Evolutionary conservation across 805 yeast species (phyloP), one percentile per base, ranked within the genome.

Genomic region (Kluyveromyces wickerhamii): DNA sequence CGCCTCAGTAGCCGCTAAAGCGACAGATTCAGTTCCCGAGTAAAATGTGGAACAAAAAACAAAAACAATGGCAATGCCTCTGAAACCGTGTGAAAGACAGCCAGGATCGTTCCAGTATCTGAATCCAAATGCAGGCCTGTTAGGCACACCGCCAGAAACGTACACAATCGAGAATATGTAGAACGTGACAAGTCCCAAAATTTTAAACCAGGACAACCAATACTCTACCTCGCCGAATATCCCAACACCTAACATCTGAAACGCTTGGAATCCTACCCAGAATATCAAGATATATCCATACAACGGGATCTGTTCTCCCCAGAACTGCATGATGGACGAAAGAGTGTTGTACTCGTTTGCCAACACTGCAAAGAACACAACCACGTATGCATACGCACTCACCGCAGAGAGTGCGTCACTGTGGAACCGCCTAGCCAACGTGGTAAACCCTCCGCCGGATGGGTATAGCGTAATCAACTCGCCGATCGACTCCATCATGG

Each of bases 71-170:
- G 21, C 77, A 69, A 46, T 69, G 44, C 72, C 69, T 34, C 61
- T 64, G 16, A 35, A 21, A 16, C 49, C 55, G 26, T 43, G 38
- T 44, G 65, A 57, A 44, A 76, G 76, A 0, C 75, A 71, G 44
- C 75, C 75, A 9, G 76, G 75, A 39, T 58, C 36, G 21, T 60
- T 52, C 81, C 81, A 75, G 57, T 62, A 75, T 42, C 74, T 71
- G 65, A 74, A 75, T 7, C 81, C 81, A 26, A 67, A 57, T 39
- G 76, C 66, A 33, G 70, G 72, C 43, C 34, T 50, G 50, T 49
- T 62, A 43, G 81, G 80, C 29, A 74, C 78, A 42, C 81, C 81
- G 39, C 82, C 82, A 48, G 74, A 70, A 43, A 75, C 72, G 44
- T 75, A 70, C 24, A 72, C 65, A 49, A 71, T 57, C 43, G 77